phyloP scores from a whole-genome alignment of 768 basidiomycete genomes.

The Termitomyces heimii region DNA sequence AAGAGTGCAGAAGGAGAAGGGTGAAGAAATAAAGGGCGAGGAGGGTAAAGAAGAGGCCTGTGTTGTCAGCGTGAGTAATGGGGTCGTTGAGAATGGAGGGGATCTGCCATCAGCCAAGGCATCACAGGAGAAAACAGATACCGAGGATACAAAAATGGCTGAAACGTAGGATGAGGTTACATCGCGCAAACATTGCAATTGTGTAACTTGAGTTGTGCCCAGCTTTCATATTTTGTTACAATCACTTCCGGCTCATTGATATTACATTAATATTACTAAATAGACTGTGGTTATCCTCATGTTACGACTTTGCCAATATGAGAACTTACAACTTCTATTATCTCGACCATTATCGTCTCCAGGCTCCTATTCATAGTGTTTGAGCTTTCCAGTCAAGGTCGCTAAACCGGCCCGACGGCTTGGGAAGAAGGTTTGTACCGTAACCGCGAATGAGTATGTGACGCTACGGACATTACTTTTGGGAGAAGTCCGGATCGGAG shows the following conservation, averaged over 20 bases:
- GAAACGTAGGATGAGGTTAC: conserved; percentile 11
- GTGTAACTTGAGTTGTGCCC: not conserved
- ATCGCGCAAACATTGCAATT: not conserved
- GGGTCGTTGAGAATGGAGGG: conserved; percentile 23
- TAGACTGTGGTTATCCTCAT: not conserved
- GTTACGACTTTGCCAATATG: not conserved
- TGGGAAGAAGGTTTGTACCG: no score
- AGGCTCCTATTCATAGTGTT: not conserved
- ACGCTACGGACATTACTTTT: no score
- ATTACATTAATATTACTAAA: no score
- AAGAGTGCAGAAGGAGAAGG: conserved; percentile 24
- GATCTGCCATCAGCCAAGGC: conserved; percentile 19
- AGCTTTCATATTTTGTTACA: not conserved
- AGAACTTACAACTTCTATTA: not conserved
- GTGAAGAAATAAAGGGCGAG: conserved; percentile 23
- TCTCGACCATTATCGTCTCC: not conserved
- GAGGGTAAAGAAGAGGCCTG: conserved; percentile 1
- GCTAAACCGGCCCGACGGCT: not conserved
- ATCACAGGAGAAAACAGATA: conserved; percentile 19
- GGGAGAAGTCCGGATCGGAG: no score
- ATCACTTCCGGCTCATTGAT: no score
- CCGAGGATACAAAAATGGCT: conserved; percentile 47
- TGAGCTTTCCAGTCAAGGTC: not conserved
- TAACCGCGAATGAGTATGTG: not conserved
- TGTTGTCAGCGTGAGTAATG: conserved; percentile 16